These are phyloP conservation scores for Xylaria longipes DNA, from an alignment of 495 filamentous ascomycete species.

Conservation along the genomic window DNA sequence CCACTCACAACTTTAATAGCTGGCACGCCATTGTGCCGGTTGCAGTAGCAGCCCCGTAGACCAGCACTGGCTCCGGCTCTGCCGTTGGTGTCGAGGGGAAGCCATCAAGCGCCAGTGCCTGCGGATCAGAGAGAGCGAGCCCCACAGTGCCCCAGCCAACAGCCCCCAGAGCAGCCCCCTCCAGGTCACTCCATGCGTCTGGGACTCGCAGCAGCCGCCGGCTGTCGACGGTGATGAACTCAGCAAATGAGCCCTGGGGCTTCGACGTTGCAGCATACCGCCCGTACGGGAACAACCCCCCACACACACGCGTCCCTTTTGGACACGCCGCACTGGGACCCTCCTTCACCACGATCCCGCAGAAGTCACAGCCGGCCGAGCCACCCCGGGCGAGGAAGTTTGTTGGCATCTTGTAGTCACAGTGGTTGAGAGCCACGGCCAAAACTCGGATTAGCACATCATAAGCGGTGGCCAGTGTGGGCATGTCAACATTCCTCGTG, in stretches of 20 bases:
- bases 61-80: slow-evolving; percentile 20
- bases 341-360: slow-evolving; percentile 48
- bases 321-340: slow-evolving; percentile 22
- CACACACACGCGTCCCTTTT: slow-evolving; percentile 20
- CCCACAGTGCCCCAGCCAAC: slow-evolving; percentile 25
- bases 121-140: slow-evolving; percentile 22
- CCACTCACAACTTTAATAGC: slow-evolving; percentile 24
- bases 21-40: slow-evolving; percentile 30
- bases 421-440: slow-evolving; percentile 56
- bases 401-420: slow-evolving; percentile 54
- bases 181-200: slow-evolving; percentile 18
- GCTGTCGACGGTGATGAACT: slow-evolving; percentile 13
- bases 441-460: slow-evolving; percentile 54
- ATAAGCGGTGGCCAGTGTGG: slow-evolving; percentile 17
- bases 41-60: slow-evolving; percentile 28
- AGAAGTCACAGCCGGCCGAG: slow-evolving; percentile 52
- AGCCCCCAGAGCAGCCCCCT: slow-evolving; percentile 22
- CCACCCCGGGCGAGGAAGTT: slow-evolving; percentile 44
- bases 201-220: slow-evolving; percentile 21
- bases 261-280: background rate
- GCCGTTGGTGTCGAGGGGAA: slow-evolving; percentile 16
- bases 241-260: slow-evolving; percentile 11
- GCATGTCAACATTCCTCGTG: background rate
- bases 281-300: slow-evolving; percentile 21
- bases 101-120: slow-evolving; percentile 20